phyloP scores from a whole-genome alignment of 192 early-diverging fungal species.

The Backusella circina region DNA sequence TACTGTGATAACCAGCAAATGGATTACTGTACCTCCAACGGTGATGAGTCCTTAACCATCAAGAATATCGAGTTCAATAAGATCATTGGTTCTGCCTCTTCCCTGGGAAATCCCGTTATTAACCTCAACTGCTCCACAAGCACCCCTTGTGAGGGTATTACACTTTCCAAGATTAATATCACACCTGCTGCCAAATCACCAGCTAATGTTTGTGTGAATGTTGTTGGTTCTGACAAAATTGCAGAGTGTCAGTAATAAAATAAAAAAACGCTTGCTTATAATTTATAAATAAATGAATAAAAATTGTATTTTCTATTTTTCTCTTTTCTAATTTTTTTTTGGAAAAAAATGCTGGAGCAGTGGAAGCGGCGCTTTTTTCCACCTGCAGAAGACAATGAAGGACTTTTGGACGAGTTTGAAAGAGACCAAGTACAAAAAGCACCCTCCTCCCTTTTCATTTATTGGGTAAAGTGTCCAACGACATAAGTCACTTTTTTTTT shows the following conservation, averaged over 20 bases:
- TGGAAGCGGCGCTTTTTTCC: not conserved
- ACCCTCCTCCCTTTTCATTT: not conserved
- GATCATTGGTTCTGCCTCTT: not conserved
- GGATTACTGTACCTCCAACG: not conserved
- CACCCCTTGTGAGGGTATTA: not conserved
- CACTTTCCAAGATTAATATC: not conserved
- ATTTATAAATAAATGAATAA: not conserved
- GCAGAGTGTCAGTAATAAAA: not conserved
- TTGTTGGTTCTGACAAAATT: not conserved
- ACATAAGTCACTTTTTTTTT: no score
- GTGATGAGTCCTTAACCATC: not conserved
- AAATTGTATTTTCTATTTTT: not conserved
- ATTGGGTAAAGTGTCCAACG: not conserved
- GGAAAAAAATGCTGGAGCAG: not conserved
- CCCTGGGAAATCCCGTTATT: not conserved
- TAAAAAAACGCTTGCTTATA: no score
- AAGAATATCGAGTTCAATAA: not conserved
- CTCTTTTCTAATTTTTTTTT: not conserved
- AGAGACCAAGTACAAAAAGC: not conserved
- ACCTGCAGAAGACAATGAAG: not conserved
- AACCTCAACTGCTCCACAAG: constrained; percentile 2
- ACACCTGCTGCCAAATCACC: not conserved
- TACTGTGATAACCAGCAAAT: constrained; percentile 4
- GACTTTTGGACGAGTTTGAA: constrained; percentile 1
- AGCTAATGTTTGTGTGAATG: not conserved